Conservation (phyloP, 2,329 filamentous ascomycete genomes). For the Falciphora oryzae region DNA sequence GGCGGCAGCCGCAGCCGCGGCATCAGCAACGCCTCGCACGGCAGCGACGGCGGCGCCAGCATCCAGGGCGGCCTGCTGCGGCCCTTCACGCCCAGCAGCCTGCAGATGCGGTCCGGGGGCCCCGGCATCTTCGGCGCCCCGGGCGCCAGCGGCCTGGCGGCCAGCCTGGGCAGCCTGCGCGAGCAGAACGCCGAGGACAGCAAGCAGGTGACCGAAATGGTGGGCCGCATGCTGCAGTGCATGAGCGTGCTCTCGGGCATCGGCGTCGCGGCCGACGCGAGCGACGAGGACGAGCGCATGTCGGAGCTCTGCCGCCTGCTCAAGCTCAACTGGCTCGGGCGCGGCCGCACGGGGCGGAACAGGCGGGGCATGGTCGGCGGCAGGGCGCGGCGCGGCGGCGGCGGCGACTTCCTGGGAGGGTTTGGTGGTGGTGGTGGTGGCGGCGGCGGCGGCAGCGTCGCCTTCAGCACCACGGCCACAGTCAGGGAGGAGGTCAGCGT, state of each 20-base stretch:
- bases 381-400: slow-evolving; percentile 36
- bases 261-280: slow-evolving; percentile 50
- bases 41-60: slow-evolving; percentile 32
- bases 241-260: slow-evolving; percentile 76
- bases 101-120: slow-evolving; percentile 24
- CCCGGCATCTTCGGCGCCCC: slow-evolving; percentile 24
- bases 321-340: slow-evolving; percentile 94
- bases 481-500: slow-evolving; percentile 36
- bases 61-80: slow-evolving; percentile 28
- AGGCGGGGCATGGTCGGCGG: slow-evolving; percentile 81
- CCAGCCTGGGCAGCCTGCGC: slow-evolving; percentile 28
- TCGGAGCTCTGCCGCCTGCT: slow-evolving; percentile 79
- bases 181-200: slow-evolving; percentile 61
- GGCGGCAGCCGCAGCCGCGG: slow-evolving; percentile 65
- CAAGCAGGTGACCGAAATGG: slow-evolving; percentile 84
- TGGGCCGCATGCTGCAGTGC: slow-evolving; percentile 93
- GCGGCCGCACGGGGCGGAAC: slow-evolving; percentile 84
- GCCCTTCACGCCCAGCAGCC: slow-evolving; percentile 44
- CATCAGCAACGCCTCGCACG: slow-evolving; percentile 76
- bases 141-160: slow-evolving; percentile 11
- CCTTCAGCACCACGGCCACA: background rate
- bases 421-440: slow-evolving; percentile 4
- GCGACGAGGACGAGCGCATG: slow-evolving; percentile 73
- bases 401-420: slow-evolving; percentile 16
- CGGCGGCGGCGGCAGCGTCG: background rate